Evolutionary conservation across 2,329 filamentous ascomycete species (phyloP).

Genomic region (Hymenotorrendiella dingleyae): DNA sequence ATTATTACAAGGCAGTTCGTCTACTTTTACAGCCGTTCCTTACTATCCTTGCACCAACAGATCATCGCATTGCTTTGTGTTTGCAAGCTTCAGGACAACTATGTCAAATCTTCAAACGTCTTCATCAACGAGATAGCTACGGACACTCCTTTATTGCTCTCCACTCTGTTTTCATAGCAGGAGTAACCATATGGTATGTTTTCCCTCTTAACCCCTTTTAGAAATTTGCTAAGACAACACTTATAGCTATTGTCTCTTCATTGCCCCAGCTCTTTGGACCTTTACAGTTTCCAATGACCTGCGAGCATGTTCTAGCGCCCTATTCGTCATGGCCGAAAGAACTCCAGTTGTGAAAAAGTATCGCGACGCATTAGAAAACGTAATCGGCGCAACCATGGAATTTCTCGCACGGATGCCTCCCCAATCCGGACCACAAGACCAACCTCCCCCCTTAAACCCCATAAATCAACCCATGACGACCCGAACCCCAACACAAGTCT

Average conservation of each 20-base stretch:
- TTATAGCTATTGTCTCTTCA: slow-evolving; percentile 24
- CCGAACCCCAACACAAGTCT: background rate
- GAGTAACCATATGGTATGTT: slow-evolving; percentile 32
- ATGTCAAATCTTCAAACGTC: slow-evolving; percentile 38
- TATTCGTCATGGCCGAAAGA: slow-evolving; percentile 42
- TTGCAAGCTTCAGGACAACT: slow-evolving; percentile 36
- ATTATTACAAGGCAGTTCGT: slow-evolving; percentile 45
- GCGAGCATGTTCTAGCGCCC: slow-evolving; percentile 37
- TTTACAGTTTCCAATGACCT: slow-evolving; percentile 25
- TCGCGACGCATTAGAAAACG: slow-evolving; percentile 36
- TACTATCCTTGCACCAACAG: slow-evolving; percentile 38
- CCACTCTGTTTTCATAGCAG: slow-evolving; percentile 38
- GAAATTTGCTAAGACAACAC: background rate
- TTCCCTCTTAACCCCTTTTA: background rate
- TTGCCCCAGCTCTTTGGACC: slow-evolving; percentile 23
- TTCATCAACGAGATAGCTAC: slow-evolving; percentile 36
- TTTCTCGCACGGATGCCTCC: slow-evolving; percentile 17
- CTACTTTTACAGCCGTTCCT: slow-evolving; percentile 46
- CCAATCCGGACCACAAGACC: background rate
- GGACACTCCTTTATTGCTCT: slow-evolving; percentile 39
- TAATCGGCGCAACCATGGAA: slow-evolving; percentile 38
- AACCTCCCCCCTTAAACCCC: background rate
- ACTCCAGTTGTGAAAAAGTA: slow-evolving; percentile 39
- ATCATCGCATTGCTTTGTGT: slow-evolving; percentile 41
- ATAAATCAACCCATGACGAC: slow-evolving; percentile 1